Percentiles rank a stretch among this genome's conserved stretches.
phyloP scores from a whole-genome alignment of 345 rosid species.

The Linum lewisii region DNA sequence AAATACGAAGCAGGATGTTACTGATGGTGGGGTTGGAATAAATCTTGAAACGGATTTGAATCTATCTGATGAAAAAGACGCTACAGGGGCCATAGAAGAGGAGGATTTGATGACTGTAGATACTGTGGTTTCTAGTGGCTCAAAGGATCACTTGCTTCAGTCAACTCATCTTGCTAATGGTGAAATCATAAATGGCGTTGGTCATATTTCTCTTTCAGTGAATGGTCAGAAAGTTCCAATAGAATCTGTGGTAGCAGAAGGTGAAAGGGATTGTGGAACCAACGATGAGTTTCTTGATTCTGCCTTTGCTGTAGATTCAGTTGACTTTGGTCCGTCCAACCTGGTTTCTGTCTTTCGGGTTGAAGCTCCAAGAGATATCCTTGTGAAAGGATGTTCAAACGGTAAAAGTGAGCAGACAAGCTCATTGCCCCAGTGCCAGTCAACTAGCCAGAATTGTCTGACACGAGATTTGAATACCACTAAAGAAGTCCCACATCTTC shows the following conservation, averaged over 20 bases:
- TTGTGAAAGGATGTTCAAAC: conserved; percentile 10
- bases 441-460: conserved; percentile 1
- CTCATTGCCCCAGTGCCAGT: too few species aligned
- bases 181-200: conserved; percentile 20
- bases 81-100: conserved; percentile 13
- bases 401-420: too few species aligned
- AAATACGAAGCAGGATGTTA: conserved; percentile 26
- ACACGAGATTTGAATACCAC: conserved; percentile 24
- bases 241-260: conserved; percentile 16
- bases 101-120: conserved; percentile 25
- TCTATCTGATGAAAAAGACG: conserved; percentile 28
- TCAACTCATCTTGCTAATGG: conserved; percentile 16
- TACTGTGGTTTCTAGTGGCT: conserved; percentile 20
- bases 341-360: conserved; percentile 21
- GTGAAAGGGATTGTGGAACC: conserved; percentile 16
- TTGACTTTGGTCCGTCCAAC: conserved; percentile 21
- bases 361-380: conserved; percentile 18
- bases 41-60: conserved; percentile 28
- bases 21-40: conserved; percentile 14
- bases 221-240: conserved; percentile 23
- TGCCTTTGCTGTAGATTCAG: conserved; percentile 8
- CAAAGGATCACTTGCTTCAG: conserved; percentile 13
- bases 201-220: conserved; percentile 18
- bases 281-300: conserved; percentile 17
- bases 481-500: conserved; percentile 17